Base-by-base conservation (phyloP, 2,329 filamentous ascomycete genomes). In the Cordyceps cicadae region DNA sequence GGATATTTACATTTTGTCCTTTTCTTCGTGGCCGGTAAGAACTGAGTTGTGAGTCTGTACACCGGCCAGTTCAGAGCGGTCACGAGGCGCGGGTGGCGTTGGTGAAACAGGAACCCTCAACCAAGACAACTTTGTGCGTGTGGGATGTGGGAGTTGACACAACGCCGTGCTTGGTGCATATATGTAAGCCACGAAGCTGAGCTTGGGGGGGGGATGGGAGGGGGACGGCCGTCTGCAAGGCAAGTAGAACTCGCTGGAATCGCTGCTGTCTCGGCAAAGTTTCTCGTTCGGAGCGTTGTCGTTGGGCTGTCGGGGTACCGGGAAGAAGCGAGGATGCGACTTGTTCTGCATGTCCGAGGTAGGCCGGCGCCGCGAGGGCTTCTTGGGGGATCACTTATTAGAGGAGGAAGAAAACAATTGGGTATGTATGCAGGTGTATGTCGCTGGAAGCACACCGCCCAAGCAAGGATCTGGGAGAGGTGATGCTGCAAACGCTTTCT, bases 51-150 rank as follows among this genome's bases (percentile, higher is more conserved):
- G 29, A 29, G 29, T 8, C 29, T 29, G 29, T 6, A 45, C n/a
- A 19, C 50, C 45, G 19, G 41, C 54, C 29, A 7, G 19, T 29
- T 29, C 29, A 29, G 7, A 29, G 41, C 45, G 17, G 54, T 57
- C 45, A 57, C 54, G 54, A 57, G 54, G 54, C 43, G 19, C 43
- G 19, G 43, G 54, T 57, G 54, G 45, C 54, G 46, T 41, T 15
- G 43, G 54, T 57, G 54, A 57, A 57, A 57, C 45, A 57, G 17
- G 29, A 43, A 41, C 15, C 45, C 14, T 57, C 54, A 57, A 41
- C 54, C 24, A 50, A 57, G 54, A 57, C 54, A 57, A 11, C 21
- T 50, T 46, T 46, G 14, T 43, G 41, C 15, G 8, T 21, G 43
- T 46, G 8, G 8, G 17, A 21, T 46, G 17, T 21, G 29, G 5